Percentiles rank a stretch among this genome's conserved stretches.
phyloP scores from a whole-genome alignment of 2,329 filamentous ascomycete genomes.

The Nothopassalora personata region DNA sequence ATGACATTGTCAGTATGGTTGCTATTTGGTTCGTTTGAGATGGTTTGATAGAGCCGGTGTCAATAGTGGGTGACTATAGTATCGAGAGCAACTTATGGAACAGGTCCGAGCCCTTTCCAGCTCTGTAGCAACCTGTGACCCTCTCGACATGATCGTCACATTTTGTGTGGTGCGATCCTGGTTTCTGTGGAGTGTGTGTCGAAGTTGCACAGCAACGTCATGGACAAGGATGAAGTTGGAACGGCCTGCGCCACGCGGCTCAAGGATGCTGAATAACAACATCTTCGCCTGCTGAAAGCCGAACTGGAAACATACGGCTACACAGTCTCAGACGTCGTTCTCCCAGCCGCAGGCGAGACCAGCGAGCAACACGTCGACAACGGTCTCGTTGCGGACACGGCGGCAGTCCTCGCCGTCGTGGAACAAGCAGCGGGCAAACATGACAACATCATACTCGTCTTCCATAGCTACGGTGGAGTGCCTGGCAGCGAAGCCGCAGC shows the following conservation, averaged over 20 bases:
- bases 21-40: neutral
- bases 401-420: conserved; percentile 13
- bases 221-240: neutral
- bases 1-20: neutral
- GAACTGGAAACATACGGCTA: conserved; percentile 15
- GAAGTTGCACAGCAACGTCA: neutral
- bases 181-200: neutral
- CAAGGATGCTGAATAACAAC: neutral
- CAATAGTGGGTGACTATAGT: neutral
- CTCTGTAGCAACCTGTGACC: neutral
- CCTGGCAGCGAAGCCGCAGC: conserved; percentile 19
- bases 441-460: conserved; percentile 15
- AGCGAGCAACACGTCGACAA: neutral
- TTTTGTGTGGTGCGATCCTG: neutral
- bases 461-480: conserved; percentile 20
- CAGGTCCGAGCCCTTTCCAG: neutral
- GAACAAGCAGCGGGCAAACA: conserved; percentile 14
- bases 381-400: conserved; percentile 11
- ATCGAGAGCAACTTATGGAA: neutral
- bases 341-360: conserved; percentile 14
- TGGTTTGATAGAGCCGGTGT: neutral
- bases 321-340: conserved; percentile 9
- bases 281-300: conserved; percentile 10
- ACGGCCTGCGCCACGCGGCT: neutral
- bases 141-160: neutral